phyloP scores from a whole-genome alignment of 1,139 yeast species.

The Pichia sp. region DNA sequence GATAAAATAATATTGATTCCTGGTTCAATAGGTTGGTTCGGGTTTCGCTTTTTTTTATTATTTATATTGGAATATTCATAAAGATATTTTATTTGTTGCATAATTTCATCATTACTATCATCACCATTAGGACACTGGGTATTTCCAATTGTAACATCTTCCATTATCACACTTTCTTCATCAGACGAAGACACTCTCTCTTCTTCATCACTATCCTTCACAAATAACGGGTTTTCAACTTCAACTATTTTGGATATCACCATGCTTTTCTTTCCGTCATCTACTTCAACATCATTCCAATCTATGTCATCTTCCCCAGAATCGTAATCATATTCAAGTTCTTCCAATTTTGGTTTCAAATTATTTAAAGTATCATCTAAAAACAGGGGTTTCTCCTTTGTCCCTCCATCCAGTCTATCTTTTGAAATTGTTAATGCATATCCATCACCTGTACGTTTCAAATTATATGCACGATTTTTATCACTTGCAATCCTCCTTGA shows the following conservation, averaged over 20 bases:
- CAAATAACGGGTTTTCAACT: constrained; percentile 6
- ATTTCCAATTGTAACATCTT: constrained; percentile 13
- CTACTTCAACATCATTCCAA: constrained; percentile 22
- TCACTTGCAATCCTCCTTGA: constrained; percentile 78
- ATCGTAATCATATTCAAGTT: neutral
- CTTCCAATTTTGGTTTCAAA: constrained; percentile 1
- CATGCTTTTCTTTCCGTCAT: no score
- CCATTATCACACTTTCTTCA: constrained; percentile 13
- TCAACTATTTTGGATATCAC: neutral
- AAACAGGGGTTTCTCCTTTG: constrained; percentile 28
- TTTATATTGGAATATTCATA: constrained; percentile 28
- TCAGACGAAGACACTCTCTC: constrained; percentile 9
- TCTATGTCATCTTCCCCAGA: constrained; percentile 24
- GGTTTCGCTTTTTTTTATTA: constrained; percentile 14
- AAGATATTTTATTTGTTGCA: constrained; percentile 27
- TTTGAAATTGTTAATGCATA: constrained; percentile 65
- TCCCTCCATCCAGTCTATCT: constrained; percentile 33
- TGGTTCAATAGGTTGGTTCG: neutral
- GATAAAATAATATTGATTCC: neutral
- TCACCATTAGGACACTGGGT: constrained; percentile 3
- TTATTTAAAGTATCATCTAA: constrained; percentile 19
- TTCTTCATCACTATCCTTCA: constrained; percentile 9
- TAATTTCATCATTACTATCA: constrained; percentile 16
- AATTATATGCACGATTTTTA: constrained; percentile 66
- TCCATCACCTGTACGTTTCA: constrained; percentile 75